Base-by-base conservation (phyloP, 768 basidiomycete species). In the Phylloporus sp. region DNA sequence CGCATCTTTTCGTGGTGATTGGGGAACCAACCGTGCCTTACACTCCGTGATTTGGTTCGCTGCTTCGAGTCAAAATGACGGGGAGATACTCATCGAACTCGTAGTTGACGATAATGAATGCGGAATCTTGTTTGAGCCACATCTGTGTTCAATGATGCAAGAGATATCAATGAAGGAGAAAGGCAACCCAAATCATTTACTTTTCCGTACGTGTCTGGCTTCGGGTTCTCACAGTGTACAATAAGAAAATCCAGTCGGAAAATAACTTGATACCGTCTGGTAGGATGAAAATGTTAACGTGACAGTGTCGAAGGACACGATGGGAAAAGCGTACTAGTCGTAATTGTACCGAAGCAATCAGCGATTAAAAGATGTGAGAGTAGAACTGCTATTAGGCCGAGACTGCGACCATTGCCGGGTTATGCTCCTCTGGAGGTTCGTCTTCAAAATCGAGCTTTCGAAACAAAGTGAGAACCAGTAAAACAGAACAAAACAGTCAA, bases 361-460 rank as follows among this genome's bases (percentile, higher is more conserved):
- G n/a, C n/a, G n/a, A n/a, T n/a, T n/a, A n/a, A 14, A 32, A 21
- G 15, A 8, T 2, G 36, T n/a, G 14, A 20, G 24, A n/a, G 22
- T 11, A 13, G 6, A 5, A 4, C 13, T 27, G 2, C 18, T 14
- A 38, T 54, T 42, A 64, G 6, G 60, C 62, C 3, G 55, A 57
- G 32, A 49, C 42, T 5, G 52, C 31, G 10, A 64, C 33, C 39
- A 54, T n/a, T 15, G 38, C 29, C 1, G 43, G 44, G 50, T 35
- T 42, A 9, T 43, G 18, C 22, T 46, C 50, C 15, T 63, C 54
- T 7, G 75, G 72, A n/a, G 74, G 71, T 45, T 88, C 82, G 54
- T 91, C 88, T 58, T 91, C 87, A 59, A 79, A 90, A 60, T 92
- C 91, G 48, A 92, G 79, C 88, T 92, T 49, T 13, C 18, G 18